Base-by-base conservation (phyloP, 228 moss, liverwort and hornwort species). In the Sphagnum magellanicum region DNA sequence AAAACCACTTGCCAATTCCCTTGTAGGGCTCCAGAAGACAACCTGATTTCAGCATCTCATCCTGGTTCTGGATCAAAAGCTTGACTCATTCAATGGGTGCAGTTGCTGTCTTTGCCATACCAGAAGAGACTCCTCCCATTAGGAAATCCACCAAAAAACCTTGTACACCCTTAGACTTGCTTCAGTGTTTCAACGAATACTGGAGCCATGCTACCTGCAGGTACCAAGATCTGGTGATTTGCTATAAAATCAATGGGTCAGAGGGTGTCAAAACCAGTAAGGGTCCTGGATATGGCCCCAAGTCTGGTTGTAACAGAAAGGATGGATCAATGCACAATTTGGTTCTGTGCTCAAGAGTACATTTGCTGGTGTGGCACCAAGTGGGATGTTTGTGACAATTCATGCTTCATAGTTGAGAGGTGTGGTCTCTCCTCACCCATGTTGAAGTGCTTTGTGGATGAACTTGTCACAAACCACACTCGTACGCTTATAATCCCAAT, bases 11-110 rank as follows among this genome's bases (percentile, higher is more conserved):
- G 6, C 50, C 70, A 61, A 70, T 61, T 15, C 70, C 70, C 50
- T 61, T 59, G 59, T 59, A 59, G 16, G 81, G 75, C 58, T 74
- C 69, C 12, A 75, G 67, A 63, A 81, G 78, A 2, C 81, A 75
- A 10, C 81, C 81, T 16, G 75, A 63, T 75, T 81, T 81, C 75
- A 81, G 6, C 81, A 81, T 81, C 78, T 81, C 81, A 72, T 81
- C 81, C 78, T 81, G 81, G 78, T 81, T 81, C 76, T 82, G 82
- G 71, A 82, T 82, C 64, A 82, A 17, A 10, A 82, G 76, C 79
- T 82, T 82, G 68, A 82, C 74, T 4, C 82, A 79, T 76, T 59
- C 59, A 14, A 14, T 59, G 16, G 59, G 59, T 12, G 59, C 59
- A 6, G 59, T 6, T 5, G 8, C 79, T 0, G 82, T 82, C 79